phyloP scores from a whole-genome alignment of 768 basidiomycete species.

The Agrocybe praecox region DNA sequence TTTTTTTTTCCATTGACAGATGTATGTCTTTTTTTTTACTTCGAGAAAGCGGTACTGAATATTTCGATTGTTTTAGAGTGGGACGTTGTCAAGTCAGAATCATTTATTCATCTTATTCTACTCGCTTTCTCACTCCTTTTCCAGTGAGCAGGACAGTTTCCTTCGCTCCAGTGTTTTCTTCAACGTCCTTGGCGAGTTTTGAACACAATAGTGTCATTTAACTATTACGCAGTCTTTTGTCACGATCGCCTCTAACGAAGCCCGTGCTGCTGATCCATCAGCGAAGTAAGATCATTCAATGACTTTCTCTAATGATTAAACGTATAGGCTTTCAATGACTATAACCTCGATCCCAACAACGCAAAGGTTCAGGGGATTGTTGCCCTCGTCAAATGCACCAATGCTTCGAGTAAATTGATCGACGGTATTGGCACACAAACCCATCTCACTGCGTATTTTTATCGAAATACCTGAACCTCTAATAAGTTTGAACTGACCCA shows the following conservation, averaged over 20 bases:
- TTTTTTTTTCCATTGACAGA: constrained; percentile 1
- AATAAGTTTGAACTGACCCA: too few relatives aligned
- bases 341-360: constrained; percentile 50
- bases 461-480: too few relatives aligned
- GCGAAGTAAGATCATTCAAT: constrained; percentile 36
- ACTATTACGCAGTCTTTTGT: constrained; percentile 40
- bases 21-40: constrained; percentile 2
- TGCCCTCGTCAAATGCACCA: constrained; percentile 42
- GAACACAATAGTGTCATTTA: not conserved
- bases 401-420: constrained; percentile 40
- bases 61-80: constrained; percentile 25
- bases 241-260: constrained; percentile 52
- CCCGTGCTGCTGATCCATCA: constrained; percentile 47
- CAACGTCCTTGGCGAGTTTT: constrained; percentile 47
- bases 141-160: constrained; percentile 51
- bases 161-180: constrained; percentile 49
- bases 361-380: constrained; percentile 45
- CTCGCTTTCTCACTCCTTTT: constrained; percentile 15
- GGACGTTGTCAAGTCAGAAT: constrained; percentile 44
- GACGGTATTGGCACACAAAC: constrained; percentile 53
- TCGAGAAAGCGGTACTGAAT: not conserved
- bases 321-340: constrained; percentile 47
- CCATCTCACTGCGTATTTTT: constrained; percentile 39
- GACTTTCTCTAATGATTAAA: too few relatives aligned
- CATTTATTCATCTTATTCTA: not conserved